phyloP scores from a whole-genome alignment of 805 yeast species.

The Yarrowia sp. region DNA sequence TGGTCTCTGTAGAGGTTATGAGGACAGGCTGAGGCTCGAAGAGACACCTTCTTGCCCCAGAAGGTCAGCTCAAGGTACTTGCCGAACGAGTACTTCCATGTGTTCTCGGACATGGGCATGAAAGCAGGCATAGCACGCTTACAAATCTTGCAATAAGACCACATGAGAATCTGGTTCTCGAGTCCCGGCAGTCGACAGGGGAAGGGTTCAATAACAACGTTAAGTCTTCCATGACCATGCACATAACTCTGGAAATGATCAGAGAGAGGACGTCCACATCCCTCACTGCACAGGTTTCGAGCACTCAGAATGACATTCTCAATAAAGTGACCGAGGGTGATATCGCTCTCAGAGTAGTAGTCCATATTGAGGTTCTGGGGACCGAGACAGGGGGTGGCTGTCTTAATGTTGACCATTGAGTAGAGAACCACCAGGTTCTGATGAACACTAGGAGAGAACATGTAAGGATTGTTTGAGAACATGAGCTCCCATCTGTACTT shows the following conservation, averaged over 20 bases:
- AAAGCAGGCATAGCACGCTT: slow-evolving; percentile 71
- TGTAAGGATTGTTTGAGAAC: slow-evolving; percentile 58
- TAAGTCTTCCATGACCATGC: slow-evolving; percentile 84
- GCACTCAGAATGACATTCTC: slow-evolving; percentile 80
- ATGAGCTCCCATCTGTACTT: slow-evolving; percentile 74
- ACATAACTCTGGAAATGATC: slow-evolving; percentile 88
- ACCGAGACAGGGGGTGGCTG: slow-evolving; percentile 91
- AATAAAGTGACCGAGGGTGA: slow-evolving; percentile 85
- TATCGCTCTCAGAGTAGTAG: slow-evolving; percentile 89
- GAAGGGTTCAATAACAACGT: slow-evolving; percentile 70
- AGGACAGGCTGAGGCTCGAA: slow-evolving; percentile 70
- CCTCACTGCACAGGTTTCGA: slow-evolving; percentile 69
- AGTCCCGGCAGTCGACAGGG: slow-evolving; percentile 64
- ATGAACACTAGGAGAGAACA: slow-evolving; percentile 74
- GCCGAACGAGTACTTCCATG: slow-evolving; percentile 92
- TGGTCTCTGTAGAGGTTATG: slow-evolving; percentile 87
- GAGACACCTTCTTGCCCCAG: slow-evolving; percentile 66
- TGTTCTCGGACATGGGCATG: slow-evolving; percentile 79
- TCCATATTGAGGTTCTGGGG: slow-evolving; percentile 86
- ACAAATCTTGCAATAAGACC: slow-evolving; percentile 91
- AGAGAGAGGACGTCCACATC: slow-evolving; percentile 71
- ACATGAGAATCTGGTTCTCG: slow-evolving; percentile 76
- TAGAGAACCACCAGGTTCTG: slow-evolving; percentile 80
- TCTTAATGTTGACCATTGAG: slow-evolving; percentile 80
- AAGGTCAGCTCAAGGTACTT: slow-evolving; percentile 87